Percentiles rank a stretch among this genome's conserved stretches.
phyloP scores from a whole-genome alignment of 2,329 filamentous ascomycete species.

The Fusarium euwallaceae region DNA sequence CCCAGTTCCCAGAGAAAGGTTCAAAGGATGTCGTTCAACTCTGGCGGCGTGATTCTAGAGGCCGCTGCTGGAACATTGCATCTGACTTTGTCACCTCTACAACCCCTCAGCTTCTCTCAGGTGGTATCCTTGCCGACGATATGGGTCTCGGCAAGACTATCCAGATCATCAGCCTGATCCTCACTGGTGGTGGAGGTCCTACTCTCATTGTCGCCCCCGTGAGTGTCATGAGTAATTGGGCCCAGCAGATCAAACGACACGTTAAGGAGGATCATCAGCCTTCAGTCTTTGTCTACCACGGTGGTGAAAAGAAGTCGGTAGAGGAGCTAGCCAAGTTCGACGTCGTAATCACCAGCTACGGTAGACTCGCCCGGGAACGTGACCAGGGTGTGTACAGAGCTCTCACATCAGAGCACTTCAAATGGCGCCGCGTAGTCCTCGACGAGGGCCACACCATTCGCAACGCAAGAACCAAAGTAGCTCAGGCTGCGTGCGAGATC shows the following conservation, averaged over 20 bases:
- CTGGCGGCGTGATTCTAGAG: conserved; percentile 72
- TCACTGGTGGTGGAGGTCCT: conserved; percentile 68
- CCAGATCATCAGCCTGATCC: conserved; percentile 84
- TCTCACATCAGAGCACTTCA: conserved; percentile 57
- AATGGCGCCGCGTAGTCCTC: conserved; percentile 84
- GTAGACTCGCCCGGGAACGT: conserved; percentile 78
- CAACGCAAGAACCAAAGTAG: conserved; percentile 79
- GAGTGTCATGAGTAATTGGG: conserved; percentile 93
- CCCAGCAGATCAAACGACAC: conserved; percentile 81
- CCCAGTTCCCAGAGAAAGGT: conserved; percentile 70
- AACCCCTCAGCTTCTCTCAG: conserved; percentile 76
- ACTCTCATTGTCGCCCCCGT: conserved; percentile 87
- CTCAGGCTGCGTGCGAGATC: conserved; percentile 76
- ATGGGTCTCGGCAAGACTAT: conserved; percentile 95
- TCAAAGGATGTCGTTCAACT: conserved; percentile 77
- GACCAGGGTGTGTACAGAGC: conserved; percentile 58
- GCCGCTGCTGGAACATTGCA: conserved; percentile 71
- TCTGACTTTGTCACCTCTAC: conserved; percentile 70
- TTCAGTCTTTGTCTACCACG: conserved; percentile 81
- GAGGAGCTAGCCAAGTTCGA: conserved; percentile 75
- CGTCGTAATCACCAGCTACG: conserved; percentile 88
- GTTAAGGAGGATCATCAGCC: conserved; percentile 73
- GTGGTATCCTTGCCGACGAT: conserved; percentile 88
- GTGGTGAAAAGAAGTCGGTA: conserved; percentile 67
- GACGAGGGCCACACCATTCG: conserved; percentile 89